Conservation (phyloP, 768 basidiomycete genomes). For the Dentipellis sp. region DNA sequence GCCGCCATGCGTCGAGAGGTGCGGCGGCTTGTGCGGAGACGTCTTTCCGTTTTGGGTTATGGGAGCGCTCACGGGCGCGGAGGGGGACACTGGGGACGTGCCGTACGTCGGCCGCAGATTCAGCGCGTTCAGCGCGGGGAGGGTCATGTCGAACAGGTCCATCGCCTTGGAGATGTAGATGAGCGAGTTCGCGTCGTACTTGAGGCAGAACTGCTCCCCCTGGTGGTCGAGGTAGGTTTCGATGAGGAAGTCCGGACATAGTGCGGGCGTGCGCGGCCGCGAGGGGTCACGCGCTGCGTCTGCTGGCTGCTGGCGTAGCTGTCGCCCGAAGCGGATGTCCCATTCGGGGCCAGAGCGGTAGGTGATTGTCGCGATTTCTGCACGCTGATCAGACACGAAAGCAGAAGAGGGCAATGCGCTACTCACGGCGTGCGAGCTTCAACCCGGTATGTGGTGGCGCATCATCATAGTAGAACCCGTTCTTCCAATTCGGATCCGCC, state of each 20-base stretch:
- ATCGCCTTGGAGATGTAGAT: conserved; percentile 99
- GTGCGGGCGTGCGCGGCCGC: conserved; percentile 42
- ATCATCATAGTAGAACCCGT: conserved; percentile 93
- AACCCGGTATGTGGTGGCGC: conserved; percentile 97
- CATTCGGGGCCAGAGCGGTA: conserved; percentile 99
- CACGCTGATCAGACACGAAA: neutral
- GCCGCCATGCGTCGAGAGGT: neutral
- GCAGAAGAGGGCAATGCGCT: conserved; percentile 5
- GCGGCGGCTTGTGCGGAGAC: conserved; percentile 30
- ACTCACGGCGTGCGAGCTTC: conserved; percentile 92
- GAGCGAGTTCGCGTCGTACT: conserved; percentile 98
- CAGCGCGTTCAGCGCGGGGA: conserved; percentile 61
- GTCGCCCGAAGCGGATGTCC: conserved; percentile 95
- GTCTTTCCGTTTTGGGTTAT: conserved; percentile 34
- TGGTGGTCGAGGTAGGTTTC: conserved; percentile 98
- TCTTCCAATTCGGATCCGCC: conserved; percentile 99
- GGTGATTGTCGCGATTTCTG: conserved; percentile 98
- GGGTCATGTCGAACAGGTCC: conserved; percentile 96
- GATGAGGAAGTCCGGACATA: conserved; percentile 96
- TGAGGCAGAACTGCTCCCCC: conserved; percentile 96
- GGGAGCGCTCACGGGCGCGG: conserved; percentile 14
- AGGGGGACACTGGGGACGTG: conserved; percentile 16
- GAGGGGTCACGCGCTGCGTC: conserved; percentile 1
- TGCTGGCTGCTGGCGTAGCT: conserved; percentile 37
- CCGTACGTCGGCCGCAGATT: conserved; percentile 31